Evolutionary conservation across 1,284 basidiomycete species (phyloP).

Genomic region (Mycosarcoma mackinlayi): DNA sequence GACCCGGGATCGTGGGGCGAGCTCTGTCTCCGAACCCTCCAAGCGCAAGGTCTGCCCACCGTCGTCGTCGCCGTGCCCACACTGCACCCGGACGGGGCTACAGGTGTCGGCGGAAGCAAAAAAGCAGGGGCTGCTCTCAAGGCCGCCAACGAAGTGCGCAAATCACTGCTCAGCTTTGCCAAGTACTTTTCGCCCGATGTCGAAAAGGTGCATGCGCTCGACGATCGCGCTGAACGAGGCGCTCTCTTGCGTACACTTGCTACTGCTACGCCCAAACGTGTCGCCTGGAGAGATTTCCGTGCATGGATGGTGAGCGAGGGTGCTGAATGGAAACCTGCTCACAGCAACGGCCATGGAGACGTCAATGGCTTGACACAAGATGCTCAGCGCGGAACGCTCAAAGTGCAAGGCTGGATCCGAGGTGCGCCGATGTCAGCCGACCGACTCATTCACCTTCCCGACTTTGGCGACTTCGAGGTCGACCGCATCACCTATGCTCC

Average conservation of each 20-base stretch:
- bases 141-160: conserved; percentile 62
- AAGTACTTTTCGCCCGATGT: conserved; percentile 94
- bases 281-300: conserved; percentile 84
- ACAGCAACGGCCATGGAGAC: conserved; percentile 71
- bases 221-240: conserved; percentile 76
- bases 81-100: conserved; percentile 41
- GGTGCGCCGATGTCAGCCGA: conserved; percentile 84
- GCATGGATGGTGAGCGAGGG: conserved; percentile 82
- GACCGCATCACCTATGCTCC: conserved; percentile 74
- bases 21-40: conserved; percentile 83
- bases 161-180: conserved; percentile 72
- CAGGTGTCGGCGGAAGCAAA: conserved; percentile 43
- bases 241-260: conserved; percentile 73
- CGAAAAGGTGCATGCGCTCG: conserved; percentile 72
- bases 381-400: conserved; percentile 71
- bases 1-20: conserved; percentile 80
- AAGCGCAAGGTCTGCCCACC: conserved; percentile 76
- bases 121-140: conserved; percentile 51
- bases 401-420: conserved; percentile 84
- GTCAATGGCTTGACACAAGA: conserved; percentile 33
- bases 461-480: conserved; percentile 88
- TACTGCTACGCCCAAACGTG: conserved; percentile 70
- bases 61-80: conserved; percentile 74
- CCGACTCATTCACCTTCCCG: conserved; percentile 86
- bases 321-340: conserved; percentile 56